Conservation (phyloP, 306 rosid species). For the Vicia faba region DNA sequence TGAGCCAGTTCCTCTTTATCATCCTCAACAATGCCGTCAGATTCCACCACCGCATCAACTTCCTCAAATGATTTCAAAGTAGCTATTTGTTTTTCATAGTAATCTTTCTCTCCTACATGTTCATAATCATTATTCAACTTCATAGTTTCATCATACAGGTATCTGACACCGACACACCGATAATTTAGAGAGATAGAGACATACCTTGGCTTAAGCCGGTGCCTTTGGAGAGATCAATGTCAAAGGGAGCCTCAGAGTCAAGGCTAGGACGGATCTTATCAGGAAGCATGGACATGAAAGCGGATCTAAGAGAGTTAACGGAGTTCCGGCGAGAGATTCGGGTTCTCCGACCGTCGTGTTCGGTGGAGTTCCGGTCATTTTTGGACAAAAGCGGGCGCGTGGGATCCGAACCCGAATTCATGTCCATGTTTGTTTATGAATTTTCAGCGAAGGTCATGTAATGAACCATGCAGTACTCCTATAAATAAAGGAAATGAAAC, state of each 20-base stretch:
- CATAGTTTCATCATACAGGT: no score
- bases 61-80: constrained; percentile 76
- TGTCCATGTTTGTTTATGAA: constrained; percentile 16
- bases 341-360: constrained; percentile 1
- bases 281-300: constrained; percentile 59
- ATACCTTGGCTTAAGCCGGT: constrained; percentile 56
- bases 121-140: background rate
- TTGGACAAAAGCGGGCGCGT: constrained; percentile 28
- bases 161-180: no score
- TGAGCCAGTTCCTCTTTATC: constrained; percentile 49
- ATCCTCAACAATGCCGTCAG: constrained; percentile 36
- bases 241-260: constrained; percentile 53
- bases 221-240: constrained; percentile 48
- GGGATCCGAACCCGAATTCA: constrained; percentile 15
- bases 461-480: constrained; percentile 14
- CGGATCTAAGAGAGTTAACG: constrained; percentile 40
- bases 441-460: background rate
- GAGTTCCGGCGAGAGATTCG: constrained; percentile 41
- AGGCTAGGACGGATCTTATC: constrained; percentile 54
- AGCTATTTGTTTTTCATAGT: constrained; percentile 64
- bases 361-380: background rate
- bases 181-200: no score
- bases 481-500: background rate
- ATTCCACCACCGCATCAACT: constrained; percentile 50
- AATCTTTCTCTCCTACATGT: constrained; percentile 60